Evolutionary conservation across 169 alveolate species (phyloP), one percentile per base, ranked within the genome.

Genomic region (Plasmodium adleri): DNA sequence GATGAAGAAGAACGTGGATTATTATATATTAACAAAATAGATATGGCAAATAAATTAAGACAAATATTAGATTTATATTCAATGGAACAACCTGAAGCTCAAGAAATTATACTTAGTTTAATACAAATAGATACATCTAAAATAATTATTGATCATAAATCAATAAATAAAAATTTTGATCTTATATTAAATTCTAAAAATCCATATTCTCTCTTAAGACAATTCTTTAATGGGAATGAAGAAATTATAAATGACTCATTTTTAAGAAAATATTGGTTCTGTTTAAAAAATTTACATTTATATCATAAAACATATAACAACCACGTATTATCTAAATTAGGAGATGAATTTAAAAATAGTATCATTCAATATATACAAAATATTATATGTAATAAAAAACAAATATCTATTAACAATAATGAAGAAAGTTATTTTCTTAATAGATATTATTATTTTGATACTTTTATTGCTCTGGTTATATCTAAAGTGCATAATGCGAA

Each of bases 81-180:
- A 5, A 28, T 70, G 68, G 80, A 68, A 39, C 64, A 68, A 45
- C 74, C 83, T 20, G 91, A 83, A 62, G 91, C 85, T 1, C 68
- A 54, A 26, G 91, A 83, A 67, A 83, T 83, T 54, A 83, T 83
- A 10, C 63, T 83, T 1, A 83, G 91, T 68, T 68, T 83, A 60
- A 67, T 83, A 39, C 91, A 83, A 83, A 68, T 68, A 12, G 91
- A 83, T 50, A 24, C 85, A 17, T 83, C 91, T n/a, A 83, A 83
- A 26, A 68, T 83, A 68, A 67, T 8, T 70, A 50, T 83, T 56
- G 74, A 83, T 17, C 66, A 83, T 62, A 83, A 54, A 22, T 54
- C 91, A n/a, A 72, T 83, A n/a, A 17, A 68, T 20, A 83, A 67
- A 10, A 83, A 58, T 26, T 83, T 83, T 70, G 83, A 83, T 39